A percentile compares a stretch with the other conserved stretches of the same genome.
Conservation (phyloP, 2,329 filamentous ascomycete species). For the Catunica adiposa region DNA sequence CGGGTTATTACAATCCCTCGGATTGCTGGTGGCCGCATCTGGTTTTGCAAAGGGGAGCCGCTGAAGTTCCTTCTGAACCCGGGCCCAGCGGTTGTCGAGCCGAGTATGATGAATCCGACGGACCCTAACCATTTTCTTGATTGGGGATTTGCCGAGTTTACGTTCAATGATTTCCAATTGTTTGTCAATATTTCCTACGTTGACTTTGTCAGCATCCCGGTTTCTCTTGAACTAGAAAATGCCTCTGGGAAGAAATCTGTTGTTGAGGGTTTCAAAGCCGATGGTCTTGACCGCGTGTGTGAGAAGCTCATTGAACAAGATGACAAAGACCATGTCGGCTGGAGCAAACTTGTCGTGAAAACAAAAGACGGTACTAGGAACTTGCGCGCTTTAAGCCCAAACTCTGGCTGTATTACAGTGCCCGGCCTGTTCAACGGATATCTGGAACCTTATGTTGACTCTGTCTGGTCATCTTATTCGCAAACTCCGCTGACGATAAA, state of each 20-base stretch:
- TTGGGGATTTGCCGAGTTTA: constrained; percentile 57
- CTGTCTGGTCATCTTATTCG: constrained; percentile 35
- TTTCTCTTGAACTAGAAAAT: constrained; percentile 37
- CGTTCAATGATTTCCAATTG: constrained; percentile 42
- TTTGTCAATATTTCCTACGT: constrained; percentile 59
- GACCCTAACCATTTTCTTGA: constrained; percentile 45
- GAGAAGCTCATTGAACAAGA: constrained; percentile 29
- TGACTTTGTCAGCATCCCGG: constrained; percentile 55
- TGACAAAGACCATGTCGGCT: constrained; percentile 30
- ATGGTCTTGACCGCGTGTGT: constrained; percentile 32
- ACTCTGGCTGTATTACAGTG: constrained; percentile 30
- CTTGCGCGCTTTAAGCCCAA: constrained; percentile 38
- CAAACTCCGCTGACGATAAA: constrained; percentile 30
- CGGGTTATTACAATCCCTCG: constrained; percentile 49
- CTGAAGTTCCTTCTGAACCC: constrained; percentile 57
- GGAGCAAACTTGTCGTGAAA: constrained; percentile 35
- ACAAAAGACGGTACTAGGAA: constrained; percentile 22
- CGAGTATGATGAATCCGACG: constrained; percentile 48
- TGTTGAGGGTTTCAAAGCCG: constrained; percentile 32
- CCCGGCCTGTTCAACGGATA: constrained; percentile 32
- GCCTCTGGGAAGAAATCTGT: constrained; percentile 27
- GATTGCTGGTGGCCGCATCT: constrained; percentile 54
- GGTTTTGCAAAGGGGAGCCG: constrained; percentile 45
- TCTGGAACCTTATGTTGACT: constrained; percentile 32
- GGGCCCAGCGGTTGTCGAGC: constrained; percentile 57